Evolutionary conservation across 345 rosid genomes (phyloP), one percentile per base, ranked within the genome.

Genomic region (Turnera subulata): DNA sequence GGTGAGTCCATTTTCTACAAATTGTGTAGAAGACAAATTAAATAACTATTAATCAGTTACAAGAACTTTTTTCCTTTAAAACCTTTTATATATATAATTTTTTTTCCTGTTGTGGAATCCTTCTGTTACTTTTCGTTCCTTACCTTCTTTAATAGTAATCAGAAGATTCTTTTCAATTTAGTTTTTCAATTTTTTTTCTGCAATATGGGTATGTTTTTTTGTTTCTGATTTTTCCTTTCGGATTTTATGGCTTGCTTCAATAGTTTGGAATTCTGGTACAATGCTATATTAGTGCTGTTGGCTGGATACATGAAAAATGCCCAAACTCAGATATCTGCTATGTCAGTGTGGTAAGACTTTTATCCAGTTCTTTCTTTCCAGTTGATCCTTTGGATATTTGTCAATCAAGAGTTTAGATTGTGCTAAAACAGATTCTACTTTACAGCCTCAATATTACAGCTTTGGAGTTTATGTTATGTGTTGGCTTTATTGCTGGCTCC

Each of bases 221-320:
- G n/a, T n/a, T n/a, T n/a, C n/a, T n/a, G n/a, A n/a, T n/a, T n/a
- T n/a, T n/a, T n/a, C n/a, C n/a, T n/a, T n/a, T n/a, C n/a, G n/a
- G n/a, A n/a, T n/a, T n/a, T n/a, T n/a, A n/a, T n/a, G n/a, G 13
- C n/a, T 10, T 40, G 11, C 11, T 40, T 40, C n/a, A 40, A 68
- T 55, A 90, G 97, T 77, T 82, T 90, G 50, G 96, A 87, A 77
- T 50, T 84, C 2, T 90, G 97, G 97, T 90, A 87, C 76, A 47
- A 56, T 71, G 73, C 89, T 9, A 46, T 90, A 33, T 69, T 90
- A 5, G 83, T 90, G 20, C 64, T 90, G n/a, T 29, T 87, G 42
- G 88, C 95, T 13, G 96, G 96, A 58, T 83, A 90, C 65, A 62
- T 86, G 82, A 26, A 66, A 37, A 71, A 83, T 73, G 97, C 96